A percentile compares a stretch with the other conserved stretches of the same genome.
phyloP scores from a whole-genome alignment of 305 asterid species.

The Plantago coronopus region DNA sequence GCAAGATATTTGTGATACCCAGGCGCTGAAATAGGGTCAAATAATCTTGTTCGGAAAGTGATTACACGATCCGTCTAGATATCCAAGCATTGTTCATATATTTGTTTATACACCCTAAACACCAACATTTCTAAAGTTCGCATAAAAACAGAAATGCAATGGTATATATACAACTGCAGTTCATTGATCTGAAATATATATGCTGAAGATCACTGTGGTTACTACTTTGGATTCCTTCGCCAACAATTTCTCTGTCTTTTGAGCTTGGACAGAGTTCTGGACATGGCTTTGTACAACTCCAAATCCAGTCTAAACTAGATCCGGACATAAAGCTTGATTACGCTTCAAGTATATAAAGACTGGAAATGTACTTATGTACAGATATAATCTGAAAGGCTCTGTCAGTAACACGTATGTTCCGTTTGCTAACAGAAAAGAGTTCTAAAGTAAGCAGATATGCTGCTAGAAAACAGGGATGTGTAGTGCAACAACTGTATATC shows the following conservation, averaged over 20 bases:
- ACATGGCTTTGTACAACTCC: background rate
- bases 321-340: background rate
- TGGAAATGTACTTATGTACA: background rate
- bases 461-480: background rate
- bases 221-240: no score
- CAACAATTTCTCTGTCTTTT: background rate
- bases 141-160: background rate
- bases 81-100: no score
- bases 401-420: background rate
- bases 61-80: no score
- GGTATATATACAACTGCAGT: no score
- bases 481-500: background rate
- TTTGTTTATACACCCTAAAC: no score
- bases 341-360: background rate
- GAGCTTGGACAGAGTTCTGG: background rate
- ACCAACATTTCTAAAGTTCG: conserved; percentile 19
- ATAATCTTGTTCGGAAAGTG: no score
- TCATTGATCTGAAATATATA: no score
- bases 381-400: no score
- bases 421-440: background rate
- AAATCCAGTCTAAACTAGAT: background rate
- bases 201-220: background rate
- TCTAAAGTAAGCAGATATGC: background rate
- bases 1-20: no score
- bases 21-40: no score